These are phyloP conservation scores for Orbilia ellipsospora DNA, from an alignment of 2,329 filamentous ascomycete genomes.

Conservation along the genomic window DNA sequence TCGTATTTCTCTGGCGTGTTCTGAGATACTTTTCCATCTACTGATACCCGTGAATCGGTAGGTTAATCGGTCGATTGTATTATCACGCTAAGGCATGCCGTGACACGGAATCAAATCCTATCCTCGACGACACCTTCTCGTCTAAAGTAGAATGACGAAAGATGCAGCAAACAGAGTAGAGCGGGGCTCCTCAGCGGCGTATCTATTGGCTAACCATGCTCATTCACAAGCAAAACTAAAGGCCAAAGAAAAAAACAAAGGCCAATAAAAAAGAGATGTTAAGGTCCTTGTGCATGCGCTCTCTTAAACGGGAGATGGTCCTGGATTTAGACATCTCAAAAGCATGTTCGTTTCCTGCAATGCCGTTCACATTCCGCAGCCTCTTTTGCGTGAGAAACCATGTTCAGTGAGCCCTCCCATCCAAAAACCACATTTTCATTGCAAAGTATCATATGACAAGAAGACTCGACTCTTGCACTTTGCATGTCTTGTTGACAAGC, in stretches of 20 bases:
- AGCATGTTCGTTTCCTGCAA: slow-evolving; percentile 8
- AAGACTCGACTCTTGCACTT: slow-evolving; percentile 6
- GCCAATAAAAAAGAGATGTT: slow-evolving; percentile 14
- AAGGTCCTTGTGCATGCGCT: slow-evolving; percentile 19
- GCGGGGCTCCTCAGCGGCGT: slow-evolving; percentile 39
- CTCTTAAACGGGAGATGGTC: slow-evolving; percentile 16
- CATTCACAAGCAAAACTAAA: not conserved
- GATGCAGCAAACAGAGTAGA: slow-evolving; percentile 15
- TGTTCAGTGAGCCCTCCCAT: not conserved
- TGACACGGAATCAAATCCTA: slow-evolving; percentile 29
- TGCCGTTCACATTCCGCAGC: slow-evolving; percentile 20
- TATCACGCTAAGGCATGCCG: not conserved
- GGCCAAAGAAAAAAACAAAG: slow-evolving; percentile 6
- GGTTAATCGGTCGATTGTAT: too few species aligned
- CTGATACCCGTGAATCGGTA: too few species aligned
- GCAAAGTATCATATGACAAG: slow-evolving; percentile 45
- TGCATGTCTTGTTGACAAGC: slow-evolving; percentile 11
- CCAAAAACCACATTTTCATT: not conserved
- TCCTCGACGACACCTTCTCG: slow-evolving; percentile 10
- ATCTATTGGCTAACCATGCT: slow-evolving; percentile 36
- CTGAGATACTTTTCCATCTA: not conserved
- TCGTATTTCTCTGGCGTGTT: not conserved
- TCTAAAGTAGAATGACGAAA: slow-evolving; percentile 51
- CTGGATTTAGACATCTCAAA: slow-evolving; percentile 12
- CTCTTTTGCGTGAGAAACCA: slow-evolving; percentile 4